phyloP scores from a whole-genome alignment of 176 grass and related monocot genomes.

The Pharus latifolius region DNA sequence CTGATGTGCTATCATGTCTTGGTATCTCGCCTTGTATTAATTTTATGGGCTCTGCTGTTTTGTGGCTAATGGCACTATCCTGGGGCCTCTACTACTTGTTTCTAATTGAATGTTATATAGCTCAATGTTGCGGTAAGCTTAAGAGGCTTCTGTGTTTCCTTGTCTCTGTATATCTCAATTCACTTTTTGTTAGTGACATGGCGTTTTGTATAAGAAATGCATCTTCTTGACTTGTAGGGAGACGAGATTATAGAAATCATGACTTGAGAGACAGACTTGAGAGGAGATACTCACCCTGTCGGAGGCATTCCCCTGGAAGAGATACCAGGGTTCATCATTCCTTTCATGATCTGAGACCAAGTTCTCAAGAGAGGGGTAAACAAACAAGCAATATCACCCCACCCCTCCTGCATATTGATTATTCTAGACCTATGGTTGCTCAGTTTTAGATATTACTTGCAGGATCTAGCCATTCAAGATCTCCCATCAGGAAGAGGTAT shows the following conservation, averaged over 20 bases:
- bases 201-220: slow-evolving; percentile 1
- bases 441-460: background rate
- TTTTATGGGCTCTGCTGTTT: slow-evolving; percentile 40
- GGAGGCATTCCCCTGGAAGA: slow-evolving; percentile 60
- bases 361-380: slow-evolving; percentile 54
- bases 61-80: slow-evolving; percentile 33
- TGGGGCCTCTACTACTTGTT: slow-evolving; percentile 43
- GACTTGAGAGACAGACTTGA: slow-evolving; percentile 65
- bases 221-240: slow-evolving; percentile 28
- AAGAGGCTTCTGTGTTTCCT: slow-evolving; percentile 38
- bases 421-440: background rate
- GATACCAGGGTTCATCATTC: slow-evolving; percentile 41
- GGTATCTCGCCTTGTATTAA: slow-evolving; percentile 41
- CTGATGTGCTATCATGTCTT: slow-evolving; percentile 29
- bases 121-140: slow-evolving; percentile 69
- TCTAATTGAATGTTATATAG: slow-evolving; percentile 48
- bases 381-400: background rate
- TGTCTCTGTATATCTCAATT: slow-evolving; percentile 14
- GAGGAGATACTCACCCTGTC: slow-evolving; percentile 62
- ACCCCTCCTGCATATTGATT: background rate
- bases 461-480: slow-evolving; percentile 69
- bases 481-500: slow-evolving; percentile 58
- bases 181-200: background rate
- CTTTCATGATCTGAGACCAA: slow-evolving; percentile 37
- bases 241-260: slow-evolving; percentile 46